A percentile compares a stretch with the other conserved stretches of the same genome.
Conservation (phyloP, 2,329 filamentous ascomycete genomes). For the Fusarium sp. region DNA sequence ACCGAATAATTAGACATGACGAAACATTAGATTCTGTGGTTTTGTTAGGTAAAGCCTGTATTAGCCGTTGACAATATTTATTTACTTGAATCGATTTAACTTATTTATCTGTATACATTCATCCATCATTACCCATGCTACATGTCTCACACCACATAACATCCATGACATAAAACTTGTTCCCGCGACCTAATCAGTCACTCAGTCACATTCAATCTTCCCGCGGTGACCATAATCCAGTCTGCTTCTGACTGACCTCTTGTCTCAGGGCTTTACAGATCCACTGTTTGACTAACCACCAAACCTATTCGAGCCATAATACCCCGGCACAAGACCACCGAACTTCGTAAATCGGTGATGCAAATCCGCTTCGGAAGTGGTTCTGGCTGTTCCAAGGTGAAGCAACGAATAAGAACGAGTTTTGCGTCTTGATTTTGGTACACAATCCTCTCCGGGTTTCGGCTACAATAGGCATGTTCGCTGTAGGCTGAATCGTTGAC, state of each 20-base stretch:
- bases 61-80: conserved; percentile 10
- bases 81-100: background rate
- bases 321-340: conserved; percentile 46
- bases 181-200: conserved; percentile 28
- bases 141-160: conserved; percentile 1
- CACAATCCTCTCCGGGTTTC: conserved; percentile 36
- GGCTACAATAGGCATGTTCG: conserved; percentile 35
- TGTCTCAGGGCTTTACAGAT: conserved; percentile 16
- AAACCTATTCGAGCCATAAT: conserved; percentile 31
- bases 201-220: conserved; percentile 23
- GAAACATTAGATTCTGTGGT: background rate
- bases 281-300: conserved; percentile 42
- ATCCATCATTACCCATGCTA: background rate
- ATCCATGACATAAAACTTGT: conserved; percentile 18
- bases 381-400: conserved; percentile 28
- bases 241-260: conserved; percentile 2
- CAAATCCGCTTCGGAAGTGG: conserved; percentile 33
- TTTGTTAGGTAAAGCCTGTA: conserved; percentile 19
- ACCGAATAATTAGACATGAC: conserved; percentile 27
- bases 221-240: conserved; percentile 37
- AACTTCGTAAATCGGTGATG: conserved; percentile 28
- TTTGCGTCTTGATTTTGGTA: background rate
- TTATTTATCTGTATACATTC: background rate
- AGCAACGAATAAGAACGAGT: conserved; percentile 26
- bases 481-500: conserved; percentile 21